phyloP scores from a whole-genome alignment of 2,329 filamentous ascomycete genomes.

The Xylaria sp. region DNA sequence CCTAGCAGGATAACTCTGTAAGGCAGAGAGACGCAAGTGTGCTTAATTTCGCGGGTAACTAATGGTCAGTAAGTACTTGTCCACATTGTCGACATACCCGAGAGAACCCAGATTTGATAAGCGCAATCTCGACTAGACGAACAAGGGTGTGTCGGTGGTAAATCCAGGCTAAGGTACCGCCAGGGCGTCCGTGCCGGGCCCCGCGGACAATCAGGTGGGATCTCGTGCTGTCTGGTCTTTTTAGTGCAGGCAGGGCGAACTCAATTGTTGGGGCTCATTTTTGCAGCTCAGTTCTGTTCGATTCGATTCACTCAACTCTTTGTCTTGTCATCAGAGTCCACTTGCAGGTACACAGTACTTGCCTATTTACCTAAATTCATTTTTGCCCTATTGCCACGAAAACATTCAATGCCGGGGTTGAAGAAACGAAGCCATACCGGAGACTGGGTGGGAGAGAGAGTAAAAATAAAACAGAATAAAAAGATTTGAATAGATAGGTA shows the following conservation, averaged over 20 bases:
- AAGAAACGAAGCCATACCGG: background rate
- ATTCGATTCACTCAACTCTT: constrained; percentile 6
- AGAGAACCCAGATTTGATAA: constrained; percentile 9
- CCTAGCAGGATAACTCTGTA: background rate
- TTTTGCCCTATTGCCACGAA: background rate
- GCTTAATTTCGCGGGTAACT: background rate
- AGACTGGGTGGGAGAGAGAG: background rate
- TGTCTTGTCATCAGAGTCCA: constrained; percentile 19
- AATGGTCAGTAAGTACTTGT: background rate
- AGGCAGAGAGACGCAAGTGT: background rate
- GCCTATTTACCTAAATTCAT: background rate
- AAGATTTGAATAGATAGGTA: background rate
- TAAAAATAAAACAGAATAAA: background rate
- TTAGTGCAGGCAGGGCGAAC: constrained; percentile 34
- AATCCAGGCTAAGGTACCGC: background rate
- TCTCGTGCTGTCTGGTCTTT: constrained; percentile 11
- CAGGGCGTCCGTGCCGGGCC: constrained; percentile 25
- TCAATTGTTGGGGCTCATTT: constrained; percentile 49
- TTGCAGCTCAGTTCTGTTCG: constrained; percentile 8
- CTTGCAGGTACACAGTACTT: constrained; percentile 25
- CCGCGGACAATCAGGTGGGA: constrained; percentile 33
- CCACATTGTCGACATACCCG: background rate
- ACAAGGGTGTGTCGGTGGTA: constrained; percentile 9
- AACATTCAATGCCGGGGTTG: background rate
- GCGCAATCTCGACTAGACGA: constrained; percentile 15